A percentile compares a stretch with the other conserved stretches of the same genome.
Evolutionary conservation across 805 yeast species (phyloP).

Genomic region (Pichia gijzeniarum): DNA sequence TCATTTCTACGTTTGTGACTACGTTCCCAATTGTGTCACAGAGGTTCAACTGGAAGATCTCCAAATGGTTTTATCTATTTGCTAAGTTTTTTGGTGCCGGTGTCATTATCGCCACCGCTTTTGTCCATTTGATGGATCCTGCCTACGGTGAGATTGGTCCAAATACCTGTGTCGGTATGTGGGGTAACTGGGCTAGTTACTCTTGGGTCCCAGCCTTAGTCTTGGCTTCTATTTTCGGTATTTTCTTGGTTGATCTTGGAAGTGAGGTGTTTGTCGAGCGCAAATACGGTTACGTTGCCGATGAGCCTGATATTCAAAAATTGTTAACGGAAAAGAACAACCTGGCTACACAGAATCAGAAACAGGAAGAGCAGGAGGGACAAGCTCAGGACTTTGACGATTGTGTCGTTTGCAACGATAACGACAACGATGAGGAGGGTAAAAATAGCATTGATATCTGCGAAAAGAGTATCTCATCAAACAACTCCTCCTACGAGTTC

Average conservation of each 20-base stretch:
- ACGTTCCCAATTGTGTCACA: slow-evolving; percentile 53
- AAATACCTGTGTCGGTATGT: slow-evolving; percentile 47
- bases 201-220: slow-evolving; percentile 47
- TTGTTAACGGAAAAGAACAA: slow-evolving; percentile 24
- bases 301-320: slow-evolving; percentile 14
- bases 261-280: slow-evolving; percentile 37
- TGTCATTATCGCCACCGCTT: slow-evolving; percentile 74
- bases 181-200: slow-evolving; percentile 44
- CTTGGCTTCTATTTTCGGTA: slow-evolving; percentile 37
- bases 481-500: slow-evolving; percentile 5
- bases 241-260: slow-evolving; percentile 40
- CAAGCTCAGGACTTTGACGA: neutral
- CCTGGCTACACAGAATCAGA: slow-evolving; percentile 15
- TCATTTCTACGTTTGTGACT: slow-evolving; percentile 49
- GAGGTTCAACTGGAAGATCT: slow-evolving; percentile 41
- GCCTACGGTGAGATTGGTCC: slow-evolving; percentile 53
- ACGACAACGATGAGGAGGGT: neutral
- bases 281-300: slow-evolving; percentile 15
- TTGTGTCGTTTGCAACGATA: neutral
- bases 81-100: slow-evolving; percentile 75
- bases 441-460: slow-evolving; percentile 11
- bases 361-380: neutral
- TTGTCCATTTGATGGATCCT: slow-evolving; percentile 62
- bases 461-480: slow-evolving; percentile 13
- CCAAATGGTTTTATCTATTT: slow-evolving; percentile 54